Evolutionary conservation across 2,329 filamentous ascomycete species (phyloP).

Genomic region (Cadophora sp.): DNA sequence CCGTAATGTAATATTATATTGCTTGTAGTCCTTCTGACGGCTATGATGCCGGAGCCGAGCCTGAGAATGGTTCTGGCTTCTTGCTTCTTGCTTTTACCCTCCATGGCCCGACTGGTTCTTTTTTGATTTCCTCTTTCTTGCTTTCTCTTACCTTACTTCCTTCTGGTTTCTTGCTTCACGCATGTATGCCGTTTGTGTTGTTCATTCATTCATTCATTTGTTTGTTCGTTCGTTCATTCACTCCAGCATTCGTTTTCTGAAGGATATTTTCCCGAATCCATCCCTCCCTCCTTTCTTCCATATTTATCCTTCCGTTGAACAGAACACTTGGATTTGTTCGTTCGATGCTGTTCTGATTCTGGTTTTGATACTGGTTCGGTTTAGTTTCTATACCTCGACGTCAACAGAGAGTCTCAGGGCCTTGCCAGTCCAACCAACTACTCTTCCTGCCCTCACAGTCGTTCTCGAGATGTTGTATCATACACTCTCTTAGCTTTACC

Average conservation of each 20-base stretch:
- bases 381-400: slow-evolving; percentile 5
- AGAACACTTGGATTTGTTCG: no score
- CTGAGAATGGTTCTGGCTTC: background rate
- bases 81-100: background rate
- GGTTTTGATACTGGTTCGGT: background rate
- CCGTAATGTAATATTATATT: background rate
- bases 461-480: slow-evolving; percentile 3
- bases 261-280: background rate
- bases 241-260: background rate
- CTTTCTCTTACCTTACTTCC: background rate
- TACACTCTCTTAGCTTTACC: slow-evolving; percentile 15
- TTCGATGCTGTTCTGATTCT: slow-evolving; percentile 20
- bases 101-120: background rate
- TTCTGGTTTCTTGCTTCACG: slow-evolving; percentile 12
- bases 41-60: background rate
- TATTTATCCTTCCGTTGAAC: background rate
- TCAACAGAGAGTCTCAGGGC: no score
- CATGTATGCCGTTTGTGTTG: background rate
- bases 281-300: background rate
- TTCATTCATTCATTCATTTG: background rate
- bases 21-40: background rate
- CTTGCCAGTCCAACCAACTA: no score
- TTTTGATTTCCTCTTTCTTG: background rate
- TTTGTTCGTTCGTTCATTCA: background rate
- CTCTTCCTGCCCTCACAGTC: background rate